A percentile compares a stretch with the other conserved stretches of the same genome.
These are phyloP conservation scores for Xerophyta viscosa DNA, from an alignment of 106 monocot genomes.

Conservation along the genomic window DNA sequence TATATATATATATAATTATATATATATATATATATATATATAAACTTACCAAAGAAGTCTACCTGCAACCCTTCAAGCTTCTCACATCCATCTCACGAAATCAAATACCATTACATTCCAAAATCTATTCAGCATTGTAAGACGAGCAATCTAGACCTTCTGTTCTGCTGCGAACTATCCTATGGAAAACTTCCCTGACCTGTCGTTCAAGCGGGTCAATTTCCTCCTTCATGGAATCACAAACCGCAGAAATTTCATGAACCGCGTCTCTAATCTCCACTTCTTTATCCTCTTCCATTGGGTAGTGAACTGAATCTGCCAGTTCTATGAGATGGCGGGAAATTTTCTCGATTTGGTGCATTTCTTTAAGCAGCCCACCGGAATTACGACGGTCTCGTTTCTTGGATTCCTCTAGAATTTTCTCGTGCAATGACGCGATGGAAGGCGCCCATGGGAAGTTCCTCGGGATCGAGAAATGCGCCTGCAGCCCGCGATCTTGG, in stretches of 20 bases:
- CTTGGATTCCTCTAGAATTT: constrained; percentile 54
- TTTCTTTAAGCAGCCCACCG: constrained; percentile 53
- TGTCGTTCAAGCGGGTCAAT: constrained; percentile 47
- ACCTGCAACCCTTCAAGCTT: constrained; percentile 6
- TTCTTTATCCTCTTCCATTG: constrained; percentile 28
- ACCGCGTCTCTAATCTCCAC: constrained; percentile 19
- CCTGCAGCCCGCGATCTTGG: constrained; percentile 46
- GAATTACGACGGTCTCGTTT: constrained; percentile 42
- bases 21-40: too few species aligned
- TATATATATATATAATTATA: too few species aligned
- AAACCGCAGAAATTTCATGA: constrained; percentile 26
- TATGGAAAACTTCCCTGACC: constrained; percentile 70
- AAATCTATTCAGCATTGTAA: constrained; percentile 25
- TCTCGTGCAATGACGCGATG: constrained; percentile 35
- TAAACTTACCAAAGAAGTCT: constrained; percentile 4
- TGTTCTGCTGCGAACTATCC: constrained; percentile 46
- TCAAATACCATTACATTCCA: not conserved
- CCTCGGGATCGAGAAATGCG: constrained; percentile 40
- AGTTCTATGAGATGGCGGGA: constrained; percentile 25
- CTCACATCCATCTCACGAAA: not conserved
- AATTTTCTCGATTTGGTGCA: constrained; percentile 34
- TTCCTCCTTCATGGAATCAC: constrained; percentile 30
- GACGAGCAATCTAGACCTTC: constrained; percentile 50
- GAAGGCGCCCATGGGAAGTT: constrained; percentile 41
- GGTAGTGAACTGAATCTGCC: constrained; percentile 12